These are phyloP conservation scores for Ceratobasidium sp. DNA, from an alignment of 1,284 basidiomycete genomes.

Conservation along the genomic window DNA sequence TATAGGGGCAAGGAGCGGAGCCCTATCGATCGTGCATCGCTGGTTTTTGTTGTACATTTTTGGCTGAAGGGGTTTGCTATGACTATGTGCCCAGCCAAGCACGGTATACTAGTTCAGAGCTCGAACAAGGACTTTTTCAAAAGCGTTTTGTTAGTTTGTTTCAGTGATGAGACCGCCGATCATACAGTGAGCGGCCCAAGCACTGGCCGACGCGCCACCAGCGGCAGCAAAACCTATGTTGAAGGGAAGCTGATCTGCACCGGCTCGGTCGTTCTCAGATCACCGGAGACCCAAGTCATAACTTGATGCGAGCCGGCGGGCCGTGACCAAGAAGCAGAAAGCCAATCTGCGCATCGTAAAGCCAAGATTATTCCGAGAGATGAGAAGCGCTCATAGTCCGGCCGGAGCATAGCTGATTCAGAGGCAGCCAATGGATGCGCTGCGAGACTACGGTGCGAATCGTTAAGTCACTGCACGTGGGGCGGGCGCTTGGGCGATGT, in stretches of 20 bases:
- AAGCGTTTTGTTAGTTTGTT: background rate
- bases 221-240: conserved; percentile 1
- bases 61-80: background rate
- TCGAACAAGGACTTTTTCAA: no score
- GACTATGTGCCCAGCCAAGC: background rate
- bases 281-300: conserved; percentile 15
- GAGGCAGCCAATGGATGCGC: conserved; percentile 25
- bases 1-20: conserved; percentile 25
- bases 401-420: conserved; percentile 21
- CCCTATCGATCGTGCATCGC: background rate
- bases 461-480: conserved; percentile 11
- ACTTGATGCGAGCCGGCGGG: conserved; percentile 5
- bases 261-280: background rate
- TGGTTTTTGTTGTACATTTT: conserved; percentile 6
- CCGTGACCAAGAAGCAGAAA: background rate
- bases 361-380: background rate
- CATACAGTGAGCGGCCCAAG: background rate
- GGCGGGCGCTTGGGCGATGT: conserved; percentile 16
- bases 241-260: background rate
- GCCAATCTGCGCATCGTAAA: background rate
- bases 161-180: background rate
- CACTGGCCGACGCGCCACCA: background rate
- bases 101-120: no score
- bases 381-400: conserved; percentile 19
- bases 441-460: background rate